Evolutionary conservation across 768 basidiomycete species (phyloP).

Genomic region (Boletus eberwhitei): DNA sequence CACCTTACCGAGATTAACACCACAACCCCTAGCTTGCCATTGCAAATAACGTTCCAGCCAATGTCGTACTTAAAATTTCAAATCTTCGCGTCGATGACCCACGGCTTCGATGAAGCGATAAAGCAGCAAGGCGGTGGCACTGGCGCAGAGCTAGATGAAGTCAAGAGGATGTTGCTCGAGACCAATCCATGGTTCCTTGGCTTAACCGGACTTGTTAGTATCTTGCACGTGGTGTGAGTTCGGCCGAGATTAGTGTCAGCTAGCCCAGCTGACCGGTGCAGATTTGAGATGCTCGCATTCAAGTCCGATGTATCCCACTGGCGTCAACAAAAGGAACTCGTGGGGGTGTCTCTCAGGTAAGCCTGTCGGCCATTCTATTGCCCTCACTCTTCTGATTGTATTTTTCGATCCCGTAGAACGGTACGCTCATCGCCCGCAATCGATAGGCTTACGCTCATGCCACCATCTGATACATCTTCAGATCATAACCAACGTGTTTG

Average conservation of each 20-base stretch:
- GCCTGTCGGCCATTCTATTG: slow-evolving; percentile 19
- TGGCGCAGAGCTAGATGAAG: slow-evolving; percentile 82
- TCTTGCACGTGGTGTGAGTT: slow-evolving; percentile 83
- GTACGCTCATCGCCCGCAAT: slow-evolving; percentile 36
- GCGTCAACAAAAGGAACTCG: slow-evolving; percentile 91
- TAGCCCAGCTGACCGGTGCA: slow-evolving; percentile 29
- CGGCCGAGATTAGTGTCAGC: background rate
- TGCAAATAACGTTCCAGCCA: slow-evolving; percentile 81
- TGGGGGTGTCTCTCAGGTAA: slow-evolving; percentile 90
- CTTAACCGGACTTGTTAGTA: slow-evolving; percentile 78
- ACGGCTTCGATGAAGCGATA: slow-evolving; percentile 84
- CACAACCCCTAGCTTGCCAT: slow-evolving; percentile 74
- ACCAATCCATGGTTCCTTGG: slow-evolving; percentile 87
- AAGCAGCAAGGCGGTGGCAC: slow-evolving; percentile 63
- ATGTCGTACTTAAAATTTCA: slow-evolving; percentile 88
- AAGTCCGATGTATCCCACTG: slow-evolving; percentile 93
- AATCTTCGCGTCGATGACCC: slow-evolving; percentile 78
- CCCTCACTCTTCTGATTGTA: slow-evolving; percentile 15
- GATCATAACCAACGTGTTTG: slow-evolving; percentile 92
- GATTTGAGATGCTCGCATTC: slow-evolving; percentile 96
- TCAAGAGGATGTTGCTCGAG: slow-evolving; percentile 91
- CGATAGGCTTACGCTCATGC: slow-evolving; percentile 12
- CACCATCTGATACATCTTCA: slow-evolving; percentile 20
- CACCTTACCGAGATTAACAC: slow-evolving; percentile 82
- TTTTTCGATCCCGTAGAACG: slow-evolving; percentile 41